These are phyloP conservation scores for Phanerodontia chrysosporium DNA, from an alignment of 768 basidiomycete genomes.

Conservation along the genomic window DNA sequence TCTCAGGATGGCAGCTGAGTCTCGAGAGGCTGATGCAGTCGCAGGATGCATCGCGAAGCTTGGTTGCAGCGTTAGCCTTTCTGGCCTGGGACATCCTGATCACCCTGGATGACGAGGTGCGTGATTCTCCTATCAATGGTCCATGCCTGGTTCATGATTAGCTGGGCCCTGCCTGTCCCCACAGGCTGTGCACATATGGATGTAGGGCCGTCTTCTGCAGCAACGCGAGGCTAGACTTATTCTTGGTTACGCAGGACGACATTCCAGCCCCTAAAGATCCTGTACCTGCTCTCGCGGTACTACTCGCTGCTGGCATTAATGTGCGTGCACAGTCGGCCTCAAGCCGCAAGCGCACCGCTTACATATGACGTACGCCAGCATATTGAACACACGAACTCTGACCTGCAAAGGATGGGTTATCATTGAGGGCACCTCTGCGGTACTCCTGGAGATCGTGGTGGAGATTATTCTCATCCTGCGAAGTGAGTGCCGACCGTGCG, in stretches of 20 bases:
- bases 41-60: conserved; percentile 3
- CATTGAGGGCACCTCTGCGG: conserved; percentile 12
- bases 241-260: background rate
- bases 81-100: conserved; percentile 13
- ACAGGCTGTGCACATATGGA: conserved; percentile 12
- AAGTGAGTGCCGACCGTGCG: conserved; percentile 1
- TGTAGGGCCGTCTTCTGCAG: background rate
- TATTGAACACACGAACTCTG: conserved; percentile 5
- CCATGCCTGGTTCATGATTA: background rate
- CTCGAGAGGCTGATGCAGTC: conserved; percentile 9
- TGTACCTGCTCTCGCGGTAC: conserved; percentile 14
- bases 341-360: background rate
- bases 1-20: background rate
- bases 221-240: background rate
- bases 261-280: conserved; percentile 9
- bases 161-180: background rate
- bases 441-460: conserved; percentile 11
- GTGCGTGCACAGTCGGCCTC: background rate
- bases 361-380: background rate
- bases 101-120: conserved; percentile 13
- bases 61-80: conserved; percentile 12
- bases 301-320: conserved; percentile 14
- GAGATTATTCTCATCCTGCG: conserved; percentile 13
- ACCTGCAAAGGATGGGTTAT: conserved; percentile 14
- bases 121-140: background rate